These are phyloP conservation scores for Smittium mucronatum DNA, from an alignment of 371 early-diverging fungal species.

Conservation along the genomic window DNA sequence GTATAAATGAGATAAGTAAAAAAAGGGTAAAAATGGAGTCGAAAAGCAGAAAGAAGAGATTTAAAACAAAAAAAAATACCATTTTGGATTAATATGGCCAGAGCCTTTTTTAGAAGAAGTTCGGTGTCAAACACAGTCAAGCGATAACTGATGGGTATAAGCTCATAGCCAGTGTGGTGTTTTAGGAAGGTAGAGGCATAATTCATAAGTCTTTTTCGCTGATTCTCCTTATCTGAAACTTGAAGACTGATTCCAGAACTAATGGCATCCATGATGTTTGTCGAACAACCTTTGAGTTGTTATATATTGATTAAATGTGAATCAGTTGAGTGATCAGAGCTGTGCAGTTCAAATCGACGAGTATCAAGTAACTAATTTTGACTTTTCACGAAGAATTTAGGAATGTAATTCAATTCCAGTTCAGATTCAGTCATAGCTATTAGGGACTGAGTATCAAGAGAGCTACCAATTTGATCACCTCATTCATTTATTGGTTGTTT, in stretches of 20 bases:
- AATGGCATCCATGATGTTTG: background rate
- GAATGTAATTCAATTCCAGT: too few species aligned
- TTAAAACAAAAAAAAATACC: constrained; percentile 37
- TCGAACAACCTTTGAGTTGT: too few species aligned
- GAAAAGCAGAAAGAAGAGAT: background rate
- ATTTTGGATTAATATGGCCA: constrained; percentile 82
- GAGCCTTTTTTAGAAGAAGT: constrained; percentile 80
- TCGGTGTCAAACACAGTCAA: constrained; percentile 82
- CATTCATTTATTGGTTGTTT: too few species aligned
- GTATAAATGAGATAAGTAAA: background rate
- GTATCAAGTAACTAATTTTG: too few species aligned
- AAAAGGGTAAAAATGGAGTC: constrained; percentile 1
- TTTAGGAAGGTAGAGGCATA: constrained; percentile 45
- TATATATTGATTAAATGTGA: too few species aligned
- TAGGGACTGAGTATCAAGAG: too few species aligned
- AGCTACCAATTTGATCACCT: too few species aligned
- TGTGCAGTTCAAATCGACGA: too few species aligned
- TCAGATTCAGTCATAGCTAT: too few species aligned
- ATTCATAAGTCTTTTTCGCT: constrained; percentile 11
- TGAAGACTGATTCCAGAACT: background rate
- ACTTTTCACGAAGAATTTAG: too few species aligned
- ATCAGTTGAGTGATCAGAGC: too few species aligned
- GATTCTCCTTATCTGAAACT: background rate
- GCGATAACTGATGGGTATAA: constrained; percentile 78
- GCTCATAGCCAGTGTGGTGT: constrained; percentile 72